A percentile compares a stretch with the other conserved stretches of the same genome.
phyloP scores from a whole-genome alignment of 1,139 yeast species.

The Kodamaea ohmeri region DNA sequence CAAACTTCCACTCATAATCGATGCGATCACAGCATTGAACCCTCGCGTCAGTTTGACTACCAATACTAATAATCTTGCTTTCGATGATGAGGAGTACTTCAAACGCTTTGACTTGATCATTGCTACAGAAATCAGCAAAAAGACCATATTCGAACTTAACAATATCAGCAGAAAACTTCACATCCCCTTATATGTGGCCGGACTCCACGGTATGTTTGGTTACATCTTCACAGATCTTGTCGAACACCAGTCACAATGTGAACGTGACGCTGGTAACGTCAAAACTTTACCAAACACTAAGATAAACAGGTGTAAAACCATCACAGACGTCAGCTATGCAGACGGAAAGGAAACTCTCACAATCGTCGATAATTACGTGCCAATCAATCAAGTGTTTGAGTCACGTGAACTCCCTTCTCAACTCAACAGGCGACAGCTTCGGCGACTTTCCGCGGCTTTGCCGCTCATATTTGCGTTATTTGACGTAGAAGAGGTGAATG shows the following conservation, averaged over 20 bases:
- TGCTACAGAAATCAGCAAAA: slow-evolving; percentile 61
- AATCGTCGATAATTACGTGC: slow-evolving; percentile 52
- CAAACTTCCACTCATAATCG: slow-evolving; percentile 55
- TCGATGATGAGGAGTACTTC: slow-evolving; percentile 37
- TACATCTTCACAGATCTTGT: slow-evolving; percentile 78
- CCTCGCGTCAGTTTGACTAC: slow-evolving; percentile 62
- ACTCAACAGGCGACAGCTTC: slow-evolving; percentile 53
- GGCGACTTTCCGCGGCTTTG: slow-evolving; percentile 56
- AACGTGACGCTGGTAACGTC: slow-evolving; percentile 49
- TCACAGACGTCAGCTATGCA: slow-evolving; percentile 42
- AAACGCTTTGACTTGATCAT: slow-evolving; percentile 67
- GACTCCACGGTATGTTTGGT: slow-evolving; percentile 79
- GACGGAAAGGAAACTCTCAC: slow-evolving; percentile 51
- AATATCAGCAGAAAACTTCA: slow-evolving; percentile 49
- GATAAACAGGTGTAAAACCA: slow-evolving; percentile 50
- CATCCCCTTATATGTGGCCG: slow-evolving; percentile 68
- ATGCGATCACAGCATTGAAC: slow-evolving; percentile 66
- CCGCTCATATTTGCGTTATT: slow-evolving; percentile 62
- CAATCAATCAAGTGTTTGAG: slow-evolving; percentile 30
- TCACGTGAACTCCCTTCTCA: slow-evolving; percentile 42
- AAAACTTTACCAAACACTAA: slow-evolving; percentile 43
- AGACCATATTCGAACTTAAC: slow-evolving; percentile 47
- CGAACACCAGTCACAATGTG: slow-evolving; percentile 49
- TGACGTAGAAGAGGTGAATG: slow-evolving; percentile 21
- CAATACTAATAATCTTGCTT: slow-evolving; percentile 35